Evolutionary conservation across 306 rosid species (phyloP).

Genomic region (Lotus japonicus): DNA sequence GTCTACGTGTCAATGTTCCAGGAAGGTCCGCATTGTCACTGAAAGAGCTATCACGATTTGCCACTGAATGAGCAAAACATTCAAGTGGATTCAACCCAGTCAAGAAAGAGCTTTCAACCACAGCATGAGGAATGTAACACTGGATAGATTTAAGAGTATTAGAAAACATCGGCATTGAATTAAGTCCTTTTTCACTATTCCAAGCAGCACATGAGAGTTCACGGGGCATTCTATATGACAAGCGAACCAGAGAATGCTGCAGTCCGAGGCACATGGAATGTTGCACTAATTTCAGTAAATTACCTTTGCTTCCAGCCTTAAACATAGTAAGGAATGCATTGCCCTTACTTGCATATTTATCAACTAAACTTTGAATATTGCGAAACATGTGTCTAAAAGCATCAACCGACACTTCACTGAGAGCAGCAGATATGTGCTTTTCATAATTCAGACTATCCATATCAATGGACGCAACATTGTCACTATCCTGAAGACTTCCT

Average conservation of each 20-base stretch:
- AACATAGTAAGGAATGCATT: slow-evolving; percentile 70
- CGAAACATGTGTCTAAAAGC: slow-evolving; percentile 73
- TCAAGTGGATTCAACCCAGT: slow-evolving; percentile 88
- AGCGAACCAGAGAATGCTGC: slow-evolving; percentile 77
- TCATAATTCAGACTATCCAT: slow-evolving; percentile 47
- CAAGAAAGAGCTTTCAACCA: slow-evolving; percentile 72
- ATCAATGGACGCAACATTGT: slow-evolving; percentile 26
- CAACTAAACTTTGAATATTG: slow-evolving; percentile 64
- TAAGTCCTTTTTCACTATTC: slow-evolving; percentile 55
- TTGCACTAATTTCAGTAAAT: slow-evolving; percentile 69
- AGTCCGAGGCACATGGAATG: slow-evolving; percentile 93
- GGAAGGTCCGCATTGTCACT: slow-evolving; percentile 96
- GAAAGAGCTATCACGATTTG: slow-evolving; percentile 79
- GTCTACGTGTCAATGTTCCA: slow-evolving; percentile 76
- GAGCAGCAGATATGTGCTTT: slow-evolving; percentile 66
- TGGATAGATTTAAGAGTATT: slow-evolving; percentile 31
- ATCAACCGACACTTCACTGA: slow-evolving; percentile 79
- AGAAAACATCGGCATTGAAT: slow-evolving; percentile 29
- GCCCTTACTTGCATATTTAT: slow-evolving; percentile 49
- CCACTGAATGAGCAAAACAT: slow-evolving; percentile 90
- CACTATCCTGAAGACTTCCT: slow-evolving; percentile 39
- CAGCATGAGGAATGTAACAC: slow-evolving; percentile 78
- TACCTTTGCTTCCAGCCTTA: slow-evolving; percentile 99
- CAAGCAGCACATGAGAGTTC: slow-evolving; percentile 76
- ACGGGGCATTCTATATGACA: slow-evolving; percentile 68